Evolutionary conservation across 2,329 filamentous ascomycete genomes (phyloP).

Genomic region (Metarhizium sp.): DNA sequence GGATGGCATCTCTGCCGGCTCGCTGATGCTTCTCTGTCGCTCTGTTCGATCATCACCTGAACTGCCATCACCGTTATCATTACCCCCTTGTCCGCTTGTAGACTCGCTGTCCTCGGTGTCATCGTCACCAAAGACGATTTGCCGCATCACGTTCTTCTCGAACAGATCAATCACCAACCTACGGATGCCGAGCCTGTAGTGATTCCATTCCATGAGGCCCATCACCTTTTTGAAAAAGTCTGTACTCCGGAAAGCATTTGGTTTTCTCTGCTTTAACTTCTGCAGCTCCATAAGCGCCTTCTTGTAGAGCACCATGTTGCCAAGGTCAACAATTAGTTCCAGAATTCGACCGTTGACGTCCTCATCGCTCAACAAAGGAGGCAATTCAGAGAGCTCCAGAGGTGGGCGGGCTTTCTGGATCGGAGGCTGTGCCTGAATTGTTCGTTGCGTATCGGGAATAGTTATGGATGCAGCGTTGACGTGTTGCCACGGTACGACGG

Average conservation of each 20-base stretch:
- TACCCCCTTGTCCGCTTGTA: slow-evolving; percentile 41
- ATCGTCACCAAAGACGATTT: slow-evolving; percentile 63
- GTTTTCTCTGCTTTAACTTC: slow-evolving; percentile 68
- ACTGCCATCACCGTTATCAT: slow-evolving; percentile 42
- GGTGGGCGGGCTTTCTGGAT: slow-evolving; percentile 30
- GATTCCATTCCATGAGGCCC: slow-evolving; percentile 75
- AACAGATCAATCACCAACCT: slow-evolving; percentile 91
- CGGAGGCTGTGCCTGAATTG: slow-evolving; percentile 35
- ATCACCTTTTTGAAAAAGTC: slow-evolving; percentile 79
- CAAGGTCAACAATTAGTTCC: slow-evolving; percentile 76
- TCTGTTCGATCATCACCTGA: slow-evolving; percentile 47
- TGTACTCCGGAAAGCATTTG: slow-evolving; percentile 64
- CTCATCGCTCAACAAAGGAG: slow-evolving; percentile 44
- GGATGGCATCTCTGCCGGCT: slow-evolving; percentile 26
- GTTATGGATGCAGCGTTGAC: slow-evolving; percentile 36
- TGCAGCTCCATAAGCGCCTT: slow-evolving; percentile 74
- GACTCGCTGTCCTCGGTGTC: slow-evolving; percentile 60
- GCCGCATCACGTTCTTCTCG: slow-evolving; percentile 77
- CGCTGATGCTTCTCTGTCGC: slow-evolving; percentile 45
- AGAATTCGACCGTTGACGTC: slow-evolving; percentile 71
- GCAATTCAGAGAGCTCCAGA: slow-evolving; percentile 31
- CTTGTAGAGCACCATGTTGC: slow-evolving; percentile 88
- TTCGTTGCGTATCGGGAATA: slow-evolving; percentile 43
- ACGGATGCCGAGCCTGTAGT: slow-evolving; percentile 78
- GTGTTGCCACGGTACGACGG: slow-evolving; percentile 52